These are phyloP conservation scores for Colletotrichum spinosum DNA, from an alignment of 2,329 filamentous ascomycete species.

Conservation along the genomic window DNA sequence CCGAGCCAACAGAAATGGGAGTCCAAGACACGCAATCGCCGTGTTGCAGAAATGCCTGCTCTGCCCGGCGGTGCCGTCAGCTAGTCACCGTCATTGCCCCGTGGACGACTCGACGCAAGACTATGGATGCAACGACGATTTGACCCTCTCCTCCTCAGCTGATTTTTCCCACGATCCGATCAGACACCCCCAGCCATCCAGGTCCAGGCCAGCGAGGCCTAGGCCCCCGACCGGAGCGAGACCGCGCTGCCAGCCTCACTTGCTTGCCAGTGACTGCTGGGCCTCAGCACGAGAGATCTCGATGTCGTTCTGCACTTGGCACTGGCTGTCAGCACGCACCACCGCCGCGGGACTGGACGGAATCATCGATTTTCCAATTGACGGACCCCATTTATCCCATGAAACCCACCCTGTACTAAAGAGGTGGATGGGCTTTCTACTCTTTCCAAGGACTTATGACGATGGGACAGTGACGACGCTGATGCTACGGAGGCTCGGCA, in stretches of 20 bases:
- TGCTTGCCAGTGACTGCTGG: constrained; percentile 2
- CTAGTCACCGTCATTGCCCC: too few relatives aligned
- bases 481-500: too few relatives aligned
- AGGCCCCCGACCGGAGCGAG: constrained; percentile 7
- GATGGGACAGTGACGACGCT: too few relatives aligned
- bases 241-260: constrained; percentile 2
- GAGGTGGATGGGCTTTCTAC: too few relatives aligned
- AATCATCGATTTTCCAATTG: background rate
- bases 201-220: constrained; percentile 13
- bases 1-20: background rate
- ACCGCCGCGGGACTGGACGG: background rate
- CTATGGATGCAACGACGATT: too few relatives aligned
- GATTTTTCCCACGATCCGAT: background rate
- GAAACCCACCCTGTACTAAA: too few relatives aligned
- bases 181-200: too few relatives aligned
- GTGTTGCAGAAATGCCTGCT: background rate
- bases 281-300: constrained; percentile 19
- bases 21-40: background rate
- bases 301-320: constrained; percentile 18
- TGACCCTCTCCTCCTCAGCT: background rate
- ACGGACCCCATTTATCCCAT: too few relatives aligned
- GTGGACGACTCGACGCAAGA: too few relatives aligned
- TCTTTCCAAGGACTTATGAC: too few relatives aligned
- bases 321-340: constrained; percentile 18
- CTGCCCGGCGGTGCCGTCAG: too few relatives aligned